Percentiles rank a stretch among this genome's conserved stretches.
These are phyloP conservation scores for Zasmidium angulare DNA, from an alignment of 2,329 filamentous ascomycete genomes.

Conservation along the genomic window DNA sequence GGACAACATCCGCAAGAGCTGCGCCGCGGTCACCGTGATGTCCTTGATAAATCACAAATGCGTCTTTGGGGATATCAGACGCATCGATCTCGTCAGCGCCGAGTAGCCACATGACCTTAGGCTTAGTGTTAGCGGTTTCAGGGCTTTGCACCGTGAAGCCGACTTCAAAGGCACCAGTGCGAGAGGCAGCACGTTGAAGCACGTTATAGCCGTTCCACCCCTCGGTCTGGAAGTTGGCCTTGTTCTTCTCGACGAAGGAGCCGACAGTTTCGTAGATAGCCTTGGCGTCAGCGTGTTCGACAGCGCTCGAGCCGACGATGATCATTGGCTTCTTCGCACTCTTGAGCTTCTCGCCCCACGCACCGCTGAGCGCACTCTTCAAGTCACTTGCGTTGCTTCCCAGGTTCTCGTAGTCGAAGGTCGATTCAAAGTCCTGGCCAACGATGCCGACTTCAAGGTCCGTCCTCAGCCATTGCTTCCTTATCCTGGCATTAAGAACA, in stretches of 20 bases:
- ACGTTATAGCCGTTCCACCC: slow-evolving; percentile 99
- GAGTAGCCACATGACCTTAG: slow-evolving; percentile 96
- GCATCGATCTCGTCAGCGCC: slow-evolving; percentile 88
- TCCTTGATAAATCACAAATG: slow-evolving; percentile 96
- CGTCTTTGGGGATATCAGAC: slow-evolving; percentile 87
- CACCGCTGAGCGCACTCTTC: slow-evolving; percentile 79
- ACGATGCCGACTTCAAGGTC: slow-evolving; percentile 91
- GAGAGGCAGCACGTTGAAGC: slow-evolving; percentile 87
- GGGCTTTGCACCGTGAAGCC: slow-evolving; percentile 87
- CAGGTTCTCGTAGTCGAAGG: slow-evolving; percentile 91
- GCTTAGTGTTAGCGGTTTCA: slow-evolving; percentile 76
- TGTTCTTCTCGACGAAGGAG: slow-evolving; percentile 88
- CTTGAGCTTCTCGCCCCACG: slow-evolving; percentile 90
- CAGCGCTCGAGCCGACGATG: slow-evolving; percentile 86
- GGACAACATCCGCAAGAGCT: slow-evolving; percentile 87
- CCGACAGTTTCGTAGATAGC: slow-evolving; percentile 91
- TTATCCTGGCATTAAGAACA: slow-evolving; percentile 90
- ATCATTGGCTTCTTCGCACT: slow-evolving; percentile 93
- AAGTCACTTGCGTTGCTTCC: slow-evolving; percentile 76
- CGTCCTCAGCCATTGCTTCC: slow-evolving; percentile 96
- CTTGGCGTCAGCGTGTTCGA: slow-evolving; percentile 88
- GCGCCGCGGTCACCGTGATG: slow-evolving; percentile 95
- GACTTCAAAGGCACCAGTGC: slow-evolving; percentile 90
- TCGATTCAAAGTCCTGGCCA: slow-evolving; percentile 87
- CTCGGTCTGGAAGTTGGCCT: slow-evolving; percentile 77